phyloP scores from a whole-genome alignment of 1,284 basidiomycete genomes.

The Melampsora americana region DNA sequence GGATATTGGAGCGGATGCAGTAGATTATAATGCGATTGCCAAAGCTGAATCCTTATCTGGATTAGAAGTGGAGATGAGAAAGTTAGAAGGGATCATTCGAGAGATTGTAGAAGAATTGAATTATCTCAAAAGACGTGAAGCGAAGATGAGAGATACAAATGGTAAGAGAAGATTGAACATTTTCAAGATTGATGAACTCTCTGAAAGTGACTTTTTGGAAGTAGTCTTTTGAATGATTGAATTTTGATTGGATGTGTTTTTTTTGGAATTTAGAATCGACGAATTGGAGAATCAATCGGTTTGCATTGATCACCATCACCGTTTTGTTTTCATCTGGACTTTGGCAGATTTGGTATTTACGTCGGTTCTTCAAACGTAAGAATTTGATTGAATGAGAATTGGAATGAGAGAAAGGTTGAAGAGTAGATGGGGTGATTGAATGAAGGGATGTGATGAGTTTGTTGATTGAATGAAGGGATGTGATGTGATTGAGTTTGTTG shows the following conservation, averaged over 20 bases:
- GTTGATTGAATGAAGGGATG: too few relatives aligned
- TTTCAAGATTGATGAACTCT: too few relatives aligned
- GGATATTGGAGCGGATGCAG: constrained; percentile 95
- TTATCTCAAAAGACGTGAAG: constrained; percentile 85
- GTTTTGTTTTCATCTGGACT: constrained; percentile 29
- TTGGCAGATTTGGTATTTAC: constrained; percentile 42
- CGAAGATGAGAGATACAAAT: constrained; percentile 85
- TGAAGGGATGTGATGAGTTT: too few relatives aligned
- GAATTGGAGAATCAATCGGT: constrained; percentile 33
- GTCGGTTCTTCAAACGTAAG: constrained; percentile 40
- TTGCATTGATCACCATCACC: constrained; percentile 22
- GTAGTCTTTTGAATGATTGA: background rate
- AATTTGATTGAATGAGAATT: constrained; percentile 42
- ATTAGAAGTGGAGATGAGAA: constrained; percentile 96
- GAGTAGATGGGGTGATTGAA: too few relatives aligned
- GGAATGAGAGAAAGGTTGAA: too few relatives aligned
- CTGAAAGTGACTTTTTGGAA: too few relatives aligned
- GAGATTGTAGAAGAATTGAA: constrained; percentile 92
- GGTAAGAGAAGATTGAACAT: too few relatives aligned
- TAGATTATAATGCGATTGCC: constrained; percentile 98
- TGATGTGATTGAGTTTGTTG: too few relatives aligned
- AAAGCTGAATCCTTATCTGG: constrained; percentile 95
- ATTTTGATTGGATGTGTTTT: too few relatives aligned
- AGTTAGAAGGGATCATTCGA: constrained; percentile 87
- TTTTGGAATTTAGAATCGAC: constrained; percentile 30